Percentiles rank a stretch among this genome's conserved stretches.
These are phyloP conservation scores for Isabelozyma heimii DNA, from an alignment of 805 yeast species.

Conservation along the genomic window DNA sequence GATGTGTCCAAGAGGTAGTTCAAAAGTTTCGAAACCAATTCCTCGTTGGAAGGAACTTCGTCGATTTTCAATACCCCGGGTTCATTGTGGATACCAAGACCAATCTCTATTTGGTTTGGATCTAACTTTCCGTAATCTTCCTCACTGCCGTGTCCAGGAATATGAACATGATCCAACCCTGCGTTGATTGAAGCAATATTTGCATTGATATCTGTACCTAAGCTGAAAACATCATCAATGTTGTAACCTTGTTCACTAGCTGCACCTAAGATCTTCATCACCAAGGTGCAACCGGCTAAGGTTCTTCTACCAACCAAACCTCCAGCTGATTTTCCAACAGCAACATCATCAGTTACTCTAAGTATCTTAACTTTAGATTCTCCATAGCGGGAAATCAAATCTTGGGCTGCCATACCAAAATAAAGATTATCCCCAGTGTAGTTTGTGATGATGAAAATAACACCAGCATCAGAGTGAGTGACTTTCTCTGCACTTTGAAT, in stretches of 20 bases:
- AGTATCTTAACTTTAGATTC: conserved; percentile 25
- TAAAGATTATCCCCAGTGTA: conserved; percentile 39
- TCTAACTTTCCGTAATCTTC: conserved; percentile 22
- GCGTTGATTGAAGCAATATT: conserved; percentile 33
- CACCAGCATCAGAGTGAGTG: conserved; percentile 31
- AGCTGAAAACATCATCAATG: conserved; percentile 20
- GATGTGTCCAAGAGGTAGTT: conserved; percentile 20
- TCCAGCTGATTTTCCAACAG: conserved; percentile 26
- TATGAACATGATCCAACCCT: conserved; percentile 36
- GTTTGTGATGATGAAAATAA: conserved; percentile 32
- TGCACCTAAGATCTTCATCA: conserved; percentile 31
- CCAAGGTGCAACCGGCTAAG: conserved; percentile 28
- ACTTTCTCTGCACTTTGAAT: conserved; percentile 36
- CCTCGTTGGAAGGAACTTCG: conserved; percentile 29
- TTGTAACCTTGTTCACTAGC: conserved; percentile 21
- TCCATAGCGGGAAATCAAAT: conserved; percentile 27
- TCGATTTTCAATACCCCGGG: conserved; percentile 32
- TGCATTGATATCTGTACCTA: conserved; percentile 24
- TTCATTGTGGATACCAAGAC: conserved; percentile 40
- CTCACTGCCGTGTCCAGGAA: conserved; percentile 27
- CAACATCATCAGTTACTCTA: conserved; percentile 34
- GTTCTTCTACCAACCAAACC: conserved; percentile 37
- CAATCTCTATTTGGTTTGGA: conserved; percentile 28
- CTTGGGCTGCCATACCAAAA: conserved; percentile 40
- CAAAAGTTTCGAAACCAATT: conserved; percentile 21